Base-by-base conservation (phyloP, 2,329 filamentous ascomycete genomes). In the Mycosphaerella sp. region DNA sequence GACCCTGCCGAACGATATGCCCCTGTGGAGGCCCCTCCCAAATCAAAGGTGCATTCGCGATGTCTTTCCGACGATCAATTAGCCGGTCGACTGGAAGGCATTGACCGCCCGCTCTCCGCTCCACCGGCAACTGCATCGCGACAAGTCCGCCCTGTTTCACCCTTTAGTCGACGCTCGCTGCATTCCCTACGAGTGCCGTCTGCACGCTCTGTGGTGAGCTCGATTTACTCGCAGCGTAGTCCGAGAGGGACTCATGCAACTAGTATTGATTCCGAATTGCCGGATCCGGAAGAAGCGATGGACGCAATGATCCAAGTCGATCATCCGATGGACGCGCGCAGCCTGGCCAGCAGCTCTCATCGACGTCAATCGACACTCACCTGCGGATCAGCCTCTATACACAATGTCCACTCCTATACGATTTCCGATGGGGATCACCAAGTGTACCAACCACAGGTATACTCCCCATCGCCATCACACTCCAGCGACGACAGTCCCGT, bases 31-130 rank as follows among this genome's bases (percentile, higher is more conserved):
- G 64, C 65, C n/a, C 66, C 65, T 34, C 66, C 66, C 6, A 40
- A 63, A 8, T 67, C 63, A 6, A 66, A 62, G 50, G 57, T 68
- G 26, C 66, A 69, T 46, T 53, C 53, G 11, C 56, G 66, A 21
- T 67, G 65, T 48, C 51, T 64, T 8, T 68, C 67, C 6, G 67
- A 69, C 43, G 52, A 66, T 34, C 64, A 59, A n/a, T 50, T 68
- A 14, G 59, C 55, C 42, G 63, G 63, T 34, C 55, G 62, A 46
- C 55, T 67, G 12, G 61, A 65, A 45, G 54, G 51, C 5, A 42
- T 58, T 10, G 42, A 54, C 11, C 53, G 56, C 12, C 36, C 53
- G n/a, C 46, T 51, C 9, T 57, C 60, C 17, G 55, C 54, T 6
- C 21, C 50, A 32, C 54, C 55, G 34, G 21, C 53, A 3, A 26